Percentiles rank a stretch among this genome's conserved stretches.
phyloP scores from a whole-genome alignment of 1,284 basidiomycete species.

The Ceratobasidium sp. region DNA sequence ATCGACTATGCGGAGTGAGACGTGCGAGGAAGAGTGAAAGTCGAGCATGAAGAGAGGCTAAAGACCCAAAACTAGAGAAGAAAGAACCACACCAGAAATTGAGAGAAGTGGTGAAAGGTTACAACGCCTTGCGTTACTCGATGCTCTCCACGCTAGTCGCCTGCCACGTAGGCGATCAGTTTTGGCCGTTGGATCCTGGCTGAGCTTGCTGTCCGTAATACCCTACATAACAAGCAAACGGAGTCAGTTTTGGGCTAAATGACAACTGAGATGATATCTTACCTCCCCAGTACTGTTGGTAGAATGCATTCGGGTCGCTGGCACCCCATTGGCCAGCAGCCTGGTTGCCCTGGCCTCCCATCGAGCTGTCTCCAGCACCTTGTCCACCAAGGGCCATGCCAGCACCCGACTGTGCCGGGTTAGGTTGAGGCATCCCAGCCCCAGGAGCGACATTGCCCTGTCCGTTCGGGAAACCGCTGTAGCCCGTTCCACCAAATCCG shows the following conservation, averaged over 20 bases:
- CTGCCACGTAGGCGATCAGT: conserved; percentile 28
- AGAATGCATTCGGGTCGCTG: conserved; percentile 66
- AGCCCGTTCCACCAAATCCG: conserved; percentile 66
- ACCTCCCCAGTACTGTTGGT: conserved; percentile 84
- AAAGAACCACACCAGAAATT: conserved; percentile 20
- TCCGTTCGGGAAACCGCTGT: conserved; percentile 70
- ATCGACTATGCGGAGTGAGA: conserved; percentile 36
- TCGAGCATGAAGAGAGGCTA: conserved; percentile 41
- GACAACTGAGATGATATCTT: conserved; percentile 47
- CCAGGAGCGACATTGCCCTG: conserved; percentile 42
- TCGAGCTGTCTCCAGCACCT: conserved; percentile 18
- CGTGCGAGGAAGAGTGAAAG: conserved; percentile 33
- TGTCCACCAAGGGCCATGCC: conserved; percentile 53
- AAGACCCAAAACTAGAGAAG: conserved; percentile 38
- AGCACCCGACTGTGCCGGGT: conserved; percentile 57
- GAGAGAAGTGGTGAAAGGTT: conserved; percentile 34
- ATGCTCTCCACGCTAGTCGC: conserved; percentile 16
- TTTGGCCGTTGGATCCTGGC: conserved; percentile 53
- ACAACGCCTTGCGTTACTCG: conserved; percentile 37
- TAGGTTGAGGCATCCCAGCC: conserved; percentile 67
- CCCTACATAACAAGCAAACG: neutral
- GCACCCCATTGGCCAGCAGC: conserved; percentile 67
- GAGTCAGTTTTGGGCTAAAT: neutral
- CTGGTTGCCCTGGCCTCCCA: conserved; percentile 58
- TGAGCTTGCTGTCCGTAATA: conserved; percentile 48